These are phyloP conservation scores for Solanum dulcamara DNA, from an alignment of 257 asterid genomes.

Conservation along the genomic window DNA sequence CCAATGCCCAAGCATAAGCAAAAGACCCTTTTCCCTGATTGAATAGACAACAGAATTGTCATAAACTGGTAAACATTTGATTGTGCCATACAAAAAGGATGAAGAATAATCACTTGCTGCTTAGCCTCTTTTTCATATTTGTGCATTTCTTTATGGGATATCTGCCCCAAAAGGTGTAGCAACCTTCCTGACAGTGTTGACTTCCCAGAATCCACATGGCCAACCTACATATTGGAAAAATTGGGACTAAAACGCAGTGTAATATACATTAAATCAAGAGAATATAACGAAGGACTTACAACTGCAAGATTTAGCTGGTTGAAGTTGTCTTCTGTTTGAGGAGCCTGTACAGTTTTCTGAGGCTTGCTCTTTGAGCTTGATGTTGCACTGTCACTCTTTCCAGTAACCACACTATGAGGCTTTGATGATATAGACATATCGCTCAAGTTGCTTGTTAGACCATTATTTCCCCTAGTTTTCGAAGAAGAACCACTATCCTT, in stretches of 20 bases:
- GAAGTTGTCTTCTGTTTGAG: slow-evolving; percentile 35
- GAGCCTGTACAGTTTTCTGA: slow-evolving; percentile 65
- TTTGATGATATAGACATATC: slow-evolving; percentile 38
- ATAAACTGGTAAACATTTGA: neutral
- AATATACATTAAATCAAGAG: neutral
- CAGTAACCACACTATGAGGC: slow-evolving; percentile 25
- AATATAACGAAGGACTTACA: slow-evolving; percentile 29
- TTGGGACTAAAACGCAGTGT: neutral
- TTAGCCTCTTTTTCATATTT: slow-evolving; percentile 84
- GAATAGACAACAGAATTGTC: slow-evolving; percentile 12
- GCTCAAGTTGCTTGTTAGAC: slow-evolving; percentile 15
- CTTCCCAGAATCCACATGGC: slow-evolving; percentile 99
- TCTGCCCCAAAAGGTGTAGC: slow-evolving; percentile 73
- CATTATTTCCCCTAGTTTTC: slow-evolving; percentile 24
- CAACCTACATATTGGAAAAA: slow-evolving; percentile 46
- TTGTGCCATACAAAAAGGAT: neutral
- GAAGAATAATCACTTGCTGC: slow-evolving; percentile 37
- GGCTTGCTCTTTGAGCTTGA: slow-evolving; percentile 43
- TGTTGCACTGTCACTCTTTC: slow-evolving; percentile 23
- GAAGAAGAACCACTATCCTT: slow-evolving; percentile 24
- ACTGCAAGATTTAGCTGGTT: slow-evolving; percentile 90
- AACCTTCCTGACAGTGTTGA: slow-evolving; percentile 96
- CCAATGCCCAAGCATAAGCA: slow-evolving; percentile 99
- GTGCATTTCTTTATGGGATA: slow-evolving; percentile 80
- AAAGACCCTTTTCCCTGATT: slow-evolving; percentile 95